phyloP scores from a whole-genome alignment of 768 basidiomycete species.

The Kwoniella dendrophila region DNA sequence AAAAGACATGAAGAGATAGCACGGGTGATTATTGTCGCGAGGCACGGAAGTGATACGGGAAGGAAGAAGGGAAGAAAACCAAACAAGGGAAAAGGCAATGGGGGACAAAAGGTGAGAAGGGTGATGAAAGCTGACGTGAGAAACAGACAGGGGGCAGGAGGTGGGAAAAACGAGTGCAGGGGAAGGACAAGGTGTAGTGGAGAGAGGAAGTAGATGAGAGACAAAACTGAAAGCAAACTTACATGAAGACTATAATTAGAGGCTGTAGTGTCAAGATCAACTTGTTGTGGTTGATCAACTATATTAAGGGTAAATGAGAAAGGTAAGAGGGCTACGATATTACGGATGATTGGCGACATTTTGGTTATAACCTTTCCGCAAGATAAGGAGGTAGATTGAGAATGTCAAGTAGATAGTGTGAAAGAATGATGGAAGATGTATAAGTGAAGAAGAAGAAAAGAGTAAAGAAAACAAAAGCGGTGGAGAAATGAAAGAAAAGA shows the following conservation, averaged over 20 bases:
- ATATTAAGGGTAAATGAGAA: slow-evolving; percentile 9
- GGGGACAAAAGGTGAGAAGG: neutral
- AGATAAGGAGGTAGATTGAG: neutral
- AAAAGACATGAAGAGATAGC: no score
- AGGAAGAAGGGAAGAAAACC: neutral
- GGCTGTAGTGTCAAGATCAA: neutral
- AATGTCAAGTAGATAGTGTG: neutral
- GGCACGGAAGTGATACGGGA: no score
- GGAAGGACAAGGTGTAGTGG: neutral
- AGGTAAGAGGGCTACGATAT: slow-evolving; percentile 16
- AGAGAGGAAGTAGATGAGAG: neutral
- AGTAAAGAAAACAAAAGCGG: neutral
- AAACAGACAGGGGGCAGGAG: neutral
- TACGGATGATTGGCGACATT: slow-evolving; percentile 13
- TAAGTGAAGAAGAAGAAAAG: neutral
- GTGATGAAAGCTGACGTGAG: slow-evolving; percentile 15
- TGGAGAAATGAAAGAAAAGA: slow-evolving; percentile 7
- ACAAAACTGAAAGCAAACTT: neutral
- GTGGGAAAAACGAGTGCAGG: no score
- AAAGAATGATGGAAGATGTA: neutral
- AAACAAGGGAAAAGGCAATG: neutral
- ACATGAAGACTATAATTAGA: neutral
- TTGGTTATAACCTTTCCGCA: neutral
- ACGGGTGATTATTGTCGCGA: no score
- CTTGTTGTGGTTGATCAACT: neutral